These are phyloP conservation scores for Dendrocalamus sinicus DNA, from an alignment of 176 grass and related monocot species.

Conservation along the genomic window DNA sequence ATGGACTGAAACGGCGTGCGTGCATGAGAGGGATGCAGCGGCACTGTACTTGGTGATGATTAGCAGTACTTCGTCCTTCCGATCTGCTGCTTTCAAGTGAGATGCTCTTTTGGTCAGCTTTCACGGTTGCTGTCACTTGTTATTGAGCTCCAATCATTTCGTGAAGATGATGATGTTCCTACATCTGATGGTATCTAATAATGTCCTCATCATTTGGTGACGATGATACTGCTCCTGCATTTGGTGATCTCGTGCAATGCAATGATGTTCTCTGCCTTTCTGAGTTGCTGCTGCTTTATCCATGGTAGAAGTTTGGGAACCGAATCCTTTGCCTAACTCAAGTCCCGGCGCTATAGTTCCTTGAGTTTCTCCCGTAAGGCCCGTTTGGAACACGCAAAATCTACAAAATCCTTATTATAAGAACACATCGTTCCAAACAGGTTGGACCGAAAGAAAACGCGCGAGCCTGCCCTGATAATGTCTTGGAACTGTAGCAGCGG, in stretches of 20 bases:
- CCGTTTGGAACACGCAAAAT: background rate
- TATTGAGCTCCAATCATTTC: slow-evolving; percentile 33
- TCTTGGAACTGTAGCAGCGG: background rate
- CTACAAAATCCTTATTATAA: background rate
- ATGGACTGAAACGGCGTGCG: background rate
- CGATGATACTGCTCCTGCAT: background rate
- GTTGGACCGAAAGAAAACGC: background rate
- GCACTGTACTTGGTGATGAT: background rate
- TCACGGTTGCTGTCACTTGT: slow-evolving; percentile 15
- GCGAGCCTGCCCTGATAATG: background rate
- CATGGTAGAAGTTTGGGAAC: background rate
- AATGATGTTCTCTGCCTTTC: background rate
- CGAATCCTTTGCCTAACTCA: background rate
- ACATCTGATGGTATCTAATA: slow-evolving; percentile 13
- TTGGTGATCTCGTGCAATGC: background rate
- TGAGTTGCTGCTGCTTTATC: background rate
- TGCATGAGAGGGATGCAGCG: slow-evolving; percentile 16
- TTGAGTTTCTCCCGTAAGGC: background rate
- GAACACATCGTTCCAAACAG: background rate
- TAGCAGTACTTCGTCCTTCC: background rate
- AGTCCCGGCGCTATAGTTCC: background rate
- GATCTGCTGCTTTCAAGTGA: background rate
- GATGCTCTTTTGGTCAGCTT: background rate
- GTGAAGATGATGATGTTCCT: slow-evolving; percentile 10
- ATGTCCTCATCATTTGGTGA: slow-evolving; percentile 36